Base-by-base conservation (phyloP, 768 basidiomycete species). In the Termitomyces sp. region DNA sequence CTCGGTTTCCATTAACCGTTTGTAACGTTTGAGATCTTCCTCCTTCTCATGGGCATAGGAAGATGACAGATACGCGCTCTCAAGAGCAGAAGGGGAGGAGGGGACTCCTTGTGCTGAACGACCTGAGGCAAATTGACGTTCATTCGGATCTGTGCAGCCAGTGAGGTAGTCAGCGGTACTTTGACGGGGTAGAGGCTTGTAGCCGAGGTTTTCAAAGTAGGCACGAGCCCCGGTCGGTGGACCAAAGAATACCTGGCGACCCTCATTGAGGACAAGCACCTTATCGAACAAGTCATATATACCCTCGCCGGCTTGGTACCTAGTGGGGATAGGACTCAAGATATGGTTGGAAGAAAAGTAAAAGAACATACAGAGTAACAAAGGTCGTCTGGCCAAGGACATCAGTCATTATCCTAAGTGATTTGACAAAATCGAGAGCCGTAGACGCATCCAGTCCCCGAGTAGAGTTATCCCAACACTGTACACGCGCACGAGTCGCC, bases 141-240 rank as follows among this genome's bases (percentile, higher is more conserved):
- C 93, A 65, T 93, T 91, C 0, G 86, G 82, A 66, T 92, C 91
- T 2, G 94, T 89, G 71, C 87, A 88, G 6, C 88, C 88, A 22
- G 90, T 91, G 22, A 95, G 80, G 70, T 90, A 95, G 69, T 95
- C 93, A 11, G 92, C 85, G 15, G 89, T 91, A 63, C 85, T 91
- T 71, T 95, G 93, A 41, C 92, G 86, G 56, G 89, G 88, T 27
- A 90, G 83, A 20, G 89, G 61, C 39, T 82, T 81, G 72, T 85
- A 92, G 18, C 93, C 91, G 45, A 93, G 74, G 33, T 72, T 70
- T 63, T 90, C 82, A 65, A 97, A 94, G 74, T 95, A 95, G 1
- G 74, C 73, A 16, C 91, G 83, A 16, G 94, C 94, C 60, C 87
- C 81, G 8, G 79, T 75, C 4, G 85, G 81, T 7, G 87, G 83